phyloP scores from a whole-genome alignment of 768 basidiomycete genomes.

The Lactarius indigo region DNA sequence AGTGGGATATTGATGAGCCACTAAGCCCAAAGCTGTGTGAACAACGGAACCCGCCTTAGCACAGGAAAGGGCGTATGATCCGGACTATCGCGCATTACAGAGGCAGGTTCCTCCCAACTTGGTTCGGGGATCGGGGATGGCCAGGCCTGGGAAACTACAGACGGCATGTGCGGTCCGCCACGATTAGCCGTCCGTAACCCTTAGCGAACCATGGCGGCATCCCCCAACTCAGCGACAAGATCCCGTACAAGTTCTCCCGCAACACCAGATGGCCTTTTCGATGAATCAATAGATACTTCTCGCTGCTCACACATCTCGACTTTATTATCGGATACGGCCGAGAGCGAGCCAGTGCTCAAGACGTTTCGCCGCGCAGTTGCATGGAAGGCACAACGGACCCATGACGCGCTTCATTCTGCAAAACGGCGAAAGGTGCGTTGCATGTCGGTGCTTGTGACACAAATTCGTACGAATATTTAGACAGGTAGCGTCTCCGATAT shows the following conservation, averaged over 20 bases:
- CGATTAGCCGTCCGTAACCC: background rate
- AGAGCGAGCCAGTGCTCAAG: slow-evolving; percentile 34
- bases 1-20: background rate
- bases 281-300: slow-evolving; percentile 7
- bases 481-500: slow-evolving; percentile 57
- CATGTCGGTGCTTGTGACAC: background rate
- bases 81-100: too few species aligned
- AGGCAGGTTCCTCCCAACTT: background rate
- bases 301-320: slow-evolving; percentile 42
- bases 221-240: slow-evolving; percentile 17
- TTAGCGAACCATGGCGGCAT: slow-evolving; percentile 10
- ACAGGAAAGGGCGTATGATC: too few species aligned
- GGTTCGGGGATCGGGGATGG: too few species aligned
- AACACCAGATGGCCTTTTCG: slow-evolving; percentile 18
- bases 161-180: slow-evolving; percentile 13
- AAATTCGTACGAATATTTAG: background rate
- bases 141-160: background rate
- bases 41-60: background rate
- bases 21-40: background rate
- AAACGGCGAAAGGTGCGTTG: slow-evolving; percentile 64
- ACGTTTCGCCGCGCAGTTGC: slow-evolving; percentile 53
- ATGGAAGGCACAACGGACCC: slow-evolving; percentile 50
- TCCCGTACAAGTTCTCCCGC: slow-evolving; percentile 15
- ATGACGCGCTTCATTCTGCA: slow-evolving; percentile 45
- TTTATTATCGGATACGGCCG: slow-evolving; percentile 35